Conservation (phyloP, 179 eudicot species). For the Patellifolia procumbens region DNA sequence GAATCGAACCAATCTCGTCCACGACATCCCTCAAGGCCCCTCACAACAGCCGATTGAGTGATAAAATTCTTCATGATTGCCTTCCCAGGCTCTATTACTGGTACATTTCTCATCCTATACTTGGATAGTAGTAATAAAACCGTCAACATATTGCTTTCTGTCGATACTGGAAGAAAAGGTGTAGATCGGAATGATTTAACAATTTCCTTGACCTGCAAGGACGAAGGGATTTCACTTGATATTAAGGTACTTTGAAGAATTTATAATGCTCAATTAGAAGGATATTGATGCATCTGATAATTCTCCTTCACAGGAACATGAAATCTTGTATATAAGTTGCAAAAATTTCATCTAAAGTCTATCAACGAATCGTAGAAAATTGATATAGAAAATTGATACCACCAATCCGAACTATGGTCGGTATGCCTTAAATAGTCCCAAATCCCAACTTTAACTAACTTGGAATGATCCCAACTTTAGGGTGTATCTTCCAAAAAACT, state of each 20-base stretch:
- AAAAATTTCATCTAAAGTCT: too few species aligned
- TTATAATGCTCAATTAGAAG: background rate
- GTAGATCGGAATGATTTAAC: constrained; percentile 72
- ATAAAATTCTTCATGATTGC: constrained; percentile 72
- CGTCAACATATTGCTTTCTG: constrained; percentile 83
- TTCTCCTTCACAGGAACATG: too few species aligned
- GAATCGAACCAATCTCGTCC: constrained; percentile 95
- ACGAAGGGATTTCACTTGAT: background rate
- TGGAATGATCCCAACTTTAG: too few species aligned
- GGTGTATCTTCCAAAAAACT: too few species aligned
- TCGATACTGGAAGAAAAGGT: constrained; percentile 81
- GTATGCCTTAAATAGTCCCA: too few species aligned
- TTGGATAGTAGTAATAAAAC: constrained; percentile 81
- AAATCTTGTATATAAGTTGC: too few species aligned
- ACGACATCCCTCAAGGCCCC: constrained; percentile 69
- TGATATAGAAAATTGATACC: too few species aligned
- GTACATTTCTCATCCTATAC: constrained; percentile 88
- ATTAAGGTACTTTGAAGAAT: background rate
- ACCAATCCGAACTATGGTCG: too few species aligned
- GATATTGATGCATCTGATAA: too few species aligned
- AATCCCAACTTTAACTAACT: too few species aligned
- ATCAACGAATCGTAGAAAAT: too few species aligned
- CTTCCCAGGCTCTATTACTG: constrained; percentile 72
- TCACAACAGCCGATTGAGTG: constrained; percentile 84
- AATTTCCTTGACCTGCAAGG: constrained; percentile 70